Evolutionary conservation across 768 basidiomycete genomes (phyloP).

Genomic region (Scleroderma bovista): DNA sequence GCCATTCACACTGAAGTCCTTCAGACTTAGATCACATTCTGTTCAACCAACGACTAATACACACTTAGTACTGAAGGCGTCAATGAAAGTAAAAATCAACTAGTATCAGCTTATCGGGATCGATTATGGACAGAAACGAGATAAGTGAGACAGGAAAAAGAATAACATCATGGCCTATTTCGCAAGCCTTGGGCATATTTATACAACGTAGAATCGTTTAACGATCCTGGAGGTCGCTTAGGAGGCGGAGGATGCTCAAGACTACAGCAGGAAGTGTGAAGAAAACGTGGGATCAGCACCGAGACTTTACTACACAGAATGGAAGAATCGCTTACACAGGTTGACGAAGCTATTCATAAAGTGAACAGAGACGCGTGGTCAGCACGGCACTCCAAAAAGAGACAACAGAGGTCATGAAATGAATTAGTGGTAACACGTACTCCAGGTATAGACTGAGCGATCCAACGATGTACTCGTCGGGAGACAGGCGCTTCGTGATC

Average conservation of each 20-base stretch:
- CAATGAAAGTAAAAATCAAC: no score
- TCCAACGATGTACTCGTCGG: constrained; percentile 92
- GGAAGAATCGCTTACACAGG: constrained; percentile 53
- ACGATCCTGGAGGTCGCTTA: constrained; percentile 52
- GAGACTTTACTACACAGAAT: neutral
- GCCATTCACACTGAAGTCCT: no score
- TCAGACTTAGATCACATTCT: no score
- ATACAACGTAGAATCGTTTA: constrained; percentile 9
- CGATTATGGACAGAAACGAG: no score
- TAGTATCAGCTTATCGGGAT: no score
- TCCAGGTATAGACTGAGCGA: constrained; percentile 93
- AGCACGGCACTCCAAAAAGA: constrained; percentile 8
- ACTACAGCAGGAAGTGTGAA: constrained; percentile 36
- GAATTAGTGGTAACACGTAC: constrained; percentile 37
- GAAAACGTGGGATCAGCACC: neutral
- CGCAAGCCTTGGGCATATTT: neutral
- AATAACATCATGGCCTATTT: neutral
- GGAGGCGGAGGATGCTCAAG: constrained; percentile 78
- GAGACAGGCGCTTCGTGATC: constrained; percentile 83
- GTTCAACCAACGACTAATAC: no score
- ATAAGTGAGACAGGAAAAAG: neutral
- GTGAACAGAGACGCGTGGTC: constrained; percentile 11
- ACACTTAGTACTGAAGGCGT: no score
- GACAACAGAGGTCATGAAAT: neutral
- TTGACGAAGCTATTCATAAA: constrained; percentile 63